Conservation (phyloP, 2,329 filamentous ascomycete species). For the Setomelanomma holmii region DNA sequence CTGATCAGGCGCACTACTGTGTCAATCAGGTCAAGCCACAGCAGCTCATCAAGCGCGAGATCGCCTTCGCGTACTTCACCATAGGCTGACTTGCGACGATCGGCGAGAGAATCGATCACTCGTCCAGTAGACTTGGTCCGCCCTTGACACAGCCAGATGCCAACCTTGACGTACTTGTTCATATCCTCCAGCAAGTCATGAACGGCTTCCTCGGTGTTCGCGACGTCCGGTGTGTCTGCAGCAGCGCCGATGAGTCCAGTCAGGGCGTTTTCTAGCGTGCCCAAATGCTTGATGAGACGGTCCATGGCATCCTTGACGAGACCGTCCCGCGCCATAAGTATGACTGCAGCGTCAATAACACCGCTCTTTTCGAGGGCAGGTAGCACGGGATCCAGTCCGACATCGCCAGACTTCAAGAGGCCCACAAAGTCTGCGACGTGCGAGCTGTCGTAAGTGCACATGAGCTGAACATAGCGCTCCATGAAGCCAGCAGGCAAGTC, state of each 20-base stretch:
- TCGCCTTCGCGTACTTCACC: conserved; percentile 62
- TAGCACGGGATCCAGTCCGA: conserved; percentile 80
- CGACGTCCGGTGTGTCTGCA: conserved; percentile 62
- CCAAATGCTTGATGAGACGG: conserved; percentile 80
- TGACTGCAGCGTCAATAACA: conserved; percentile 89
- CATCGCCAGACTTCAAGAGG: conserved; percentile 74
- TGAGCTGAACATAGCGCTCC: conserved; percentile 86
- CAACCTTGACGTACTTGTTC: conserved; percentile 89
- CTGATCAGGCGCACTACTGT: conserved; percentile 63
- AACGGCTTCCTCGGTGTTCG: conserved; percentile 69
- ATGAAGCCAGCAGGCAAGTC: conserved; percentile 64
- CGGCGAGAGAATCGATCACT: conserved; percentile 48
- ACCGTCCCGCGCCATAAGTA: conserved; percentile 88
- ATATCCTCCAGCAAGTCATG: conserved; percentile 78
- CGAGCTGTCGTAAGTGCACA: conserved; percentile 83
- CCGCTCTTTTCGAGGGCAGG: conserved; percentile 89
- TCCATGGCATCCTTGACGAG: conserved; percentile 83
- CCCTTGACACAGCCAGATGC: conserved; percentile 92
- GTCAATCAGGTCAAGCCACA: conserved; percentile 73
- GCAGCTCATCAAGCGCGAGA: conserved; percentile 65
- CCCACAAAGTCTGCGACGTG: conserved; percentile 89
- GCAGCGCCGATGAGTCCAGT: conserved; percentile 73
- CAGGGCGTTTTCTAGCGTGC: conserved; percentile 79
- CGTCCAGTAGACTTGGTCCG: conserved; percentile 70
- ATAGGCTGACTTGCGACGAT: conserved; percentile 40